A percentile compares a stretch with the other conserved stretches of the same genome.
Evolutionary conservation across 768 basidiomycete species (phyloP).

Genomic region (Pisolithus marmoratus): DNA sequence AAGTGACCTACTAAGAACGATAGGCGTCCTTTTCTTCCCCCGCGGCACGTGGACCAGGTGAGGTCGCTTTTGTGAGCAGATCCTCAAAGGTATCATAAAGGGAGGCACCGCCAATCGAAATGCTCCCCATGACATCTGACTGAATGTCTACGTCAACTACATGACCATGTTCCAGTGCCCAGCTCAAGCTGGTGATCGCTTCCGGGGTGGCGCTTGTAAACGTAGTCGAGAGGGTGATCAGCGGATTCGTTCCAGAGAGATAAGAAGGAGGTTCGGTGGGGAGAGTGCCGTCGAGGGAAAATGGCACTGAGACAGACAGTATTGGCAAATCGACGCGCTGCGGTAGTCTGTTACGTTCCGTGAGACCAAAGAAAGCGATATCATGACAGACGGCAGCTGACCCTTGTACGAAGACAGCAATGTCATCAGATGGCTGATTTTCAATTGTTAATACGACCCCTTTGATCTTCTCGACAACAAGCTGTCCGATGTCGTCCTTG

Average conservation of each 20-base stretch:
- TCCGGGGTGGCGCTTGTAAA: constrained; percentile 46
- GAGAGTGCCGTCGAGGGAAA: constrained; percentile 45
- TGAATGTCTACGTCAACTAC: constrained; percentile 70
- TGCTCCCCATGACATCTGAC: constrained; percentile 40
- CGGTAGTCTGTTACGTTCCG: constrained; percentile 11
- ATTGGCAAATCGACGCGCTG: constrained; percentile 31
- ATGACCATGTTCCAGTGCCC: constrained; percentile 58
- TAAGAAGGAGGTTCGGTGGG: constrained; percentile 36
- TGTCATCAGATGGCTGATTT: constrained; percentile 29
- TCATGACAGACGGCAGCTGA: constrained; percentile 7
- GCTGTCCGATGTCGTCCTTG: constrained; percentile 39
- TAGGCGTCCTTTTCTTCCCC: constrained; percentile 40
- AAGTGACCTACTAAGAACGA: constrained; percentile 54
- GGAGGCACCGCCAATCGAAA: constrained; percentile 27
- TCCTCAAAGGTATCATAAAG: constrained; percentile 68
- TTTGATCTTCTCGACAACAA: constrained; percentile 39
- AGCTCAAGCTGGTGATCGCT: constrained; percentile 50
- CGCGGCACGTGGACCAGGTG: constrained; percentile 2
- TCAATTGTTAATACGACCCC: constrained; percentile 56
- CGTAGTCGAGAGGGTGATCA: constrained; percentile 43
- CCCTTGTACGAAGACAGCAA: constrained; percentile 41
- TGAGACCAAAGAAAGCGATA: background rate
- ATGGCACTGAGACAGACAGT: constrained; percentile 57
- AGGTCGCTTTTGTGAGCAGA: constrained; percentile 56
- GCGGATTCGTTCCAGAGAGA: constrained; percentile 12